phyloP scores from a whole-genome alignment of 257 asterid genomes.

The Jasminum sambac region DNA sequence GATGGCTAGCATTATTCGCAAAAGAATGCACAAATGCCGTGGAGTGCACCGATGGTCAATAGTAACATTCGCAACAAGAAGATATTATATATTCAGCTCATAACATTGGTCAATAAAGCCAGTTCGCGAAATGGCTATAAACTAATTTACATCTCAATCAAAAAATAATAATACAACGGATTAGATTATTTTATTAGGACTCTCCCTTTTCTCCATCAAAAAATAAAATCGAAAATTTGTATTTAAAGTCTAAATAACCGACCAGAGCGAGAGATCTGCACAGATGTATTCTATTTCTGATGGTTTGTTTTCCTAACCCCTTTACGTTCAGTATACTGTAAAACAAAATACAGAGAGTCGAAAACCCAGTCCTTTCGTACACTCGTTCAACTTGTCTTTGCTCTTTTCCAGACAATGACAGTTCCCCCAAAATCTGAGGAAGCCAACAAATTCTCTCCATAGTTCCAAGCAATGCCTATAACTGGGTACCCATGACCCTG shows the following conservation, averaged over 20 bases:
- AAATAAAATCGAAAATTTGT: neutral
- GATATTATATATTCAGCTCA: neutral
- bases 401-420: conserved; percentile 96
- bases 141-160: neutral
- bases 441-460: conserved; percentile 90
- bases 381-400: conserved; percentile 46
- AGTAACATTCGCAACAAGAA: neutral
- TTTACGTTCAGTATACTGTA: neutral
- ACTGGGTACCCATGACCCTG: conserved; percentile 96
- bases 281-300: neutral
- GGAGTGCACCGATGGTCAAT: neutral
- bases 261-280: neutral
- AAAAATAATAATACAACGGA: neutral
- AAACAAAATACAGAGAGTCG: neutral
- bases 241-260: neutral
- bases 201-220: neutral
- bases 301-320: neutral
- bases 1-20: too few species aligned
- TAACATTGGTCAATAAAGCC: neutral
- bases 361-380: neutral
- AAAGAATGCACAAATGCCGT: neutral
- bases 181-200: neutral
- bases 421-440: conserved; percentile 98
- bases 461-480: conserved; percentile 95
- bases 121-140: neutral